Evolutionary conservation across 106 monocot species (phyloP).

Genomic region (Platanthera guangdongensis): DNA sequence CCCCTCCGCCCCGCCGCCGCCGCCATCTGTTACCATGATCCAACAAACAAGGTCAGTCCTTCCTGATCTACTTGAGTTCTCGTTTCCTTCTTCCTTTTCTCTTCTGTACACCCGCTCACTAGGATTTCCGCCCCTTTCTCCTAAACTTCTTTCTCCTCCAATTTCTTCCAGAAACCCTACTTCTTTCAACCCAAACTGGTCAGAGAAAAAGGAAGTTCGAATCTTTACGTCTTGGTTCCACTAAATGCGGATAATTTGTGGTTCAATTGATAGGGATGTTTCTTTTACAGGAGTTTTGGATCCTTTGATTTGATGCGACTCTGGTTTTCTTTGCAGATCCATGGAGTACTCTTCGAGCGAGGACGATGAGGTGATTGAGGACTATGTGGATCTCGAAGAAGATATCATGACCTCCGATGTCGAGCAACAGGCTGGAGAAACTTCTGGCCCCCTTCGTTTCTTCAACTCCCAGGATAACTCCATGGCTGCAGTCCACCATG

Average conservation of each 20-base stretch:
- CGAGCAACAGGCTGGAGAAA: constrained; percentile 19
- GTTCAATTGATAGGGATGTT: neutral
- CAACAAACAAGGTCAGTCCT: neutral
- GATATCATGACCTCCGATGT: constrained; percentile 16
- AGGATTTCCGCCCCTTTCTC: neutral
- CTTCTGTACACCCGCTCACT: neutral
- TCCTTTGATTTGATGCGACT: neutral
- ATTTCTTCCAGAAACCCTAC: neutral
- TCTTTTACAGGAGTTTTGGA: neutral
- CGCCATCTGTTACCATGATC: neutral
- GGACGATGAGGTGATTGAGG: constrained; percentile 44
- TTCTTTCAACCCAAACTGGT: neutral
- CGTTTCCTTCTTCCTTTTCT: too few species aligned
- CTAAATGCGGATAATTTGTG: neutral
- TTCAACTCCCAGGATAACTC: constrained; percentile 13
- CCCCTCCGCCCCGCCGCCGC: neutral
- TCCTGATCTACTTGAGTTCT: neutral
- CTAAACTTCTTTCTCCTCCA: neutral
- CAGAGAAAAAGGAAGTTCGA: neutral
- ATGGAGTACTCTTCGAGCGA: constrained; percentile 70
- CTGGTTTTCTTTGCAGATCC: neutral
- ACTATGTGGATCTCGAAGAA: constrained; percentile 28
- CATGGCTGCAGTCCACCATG: neutral
- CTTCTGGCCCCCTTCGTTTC: constrained; percentile 12
- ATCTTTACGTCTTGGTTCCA: neutral